phyloP scores from a whole-genome alignment of 345 rosid genomes.

The Pistacia vera region DNA sequence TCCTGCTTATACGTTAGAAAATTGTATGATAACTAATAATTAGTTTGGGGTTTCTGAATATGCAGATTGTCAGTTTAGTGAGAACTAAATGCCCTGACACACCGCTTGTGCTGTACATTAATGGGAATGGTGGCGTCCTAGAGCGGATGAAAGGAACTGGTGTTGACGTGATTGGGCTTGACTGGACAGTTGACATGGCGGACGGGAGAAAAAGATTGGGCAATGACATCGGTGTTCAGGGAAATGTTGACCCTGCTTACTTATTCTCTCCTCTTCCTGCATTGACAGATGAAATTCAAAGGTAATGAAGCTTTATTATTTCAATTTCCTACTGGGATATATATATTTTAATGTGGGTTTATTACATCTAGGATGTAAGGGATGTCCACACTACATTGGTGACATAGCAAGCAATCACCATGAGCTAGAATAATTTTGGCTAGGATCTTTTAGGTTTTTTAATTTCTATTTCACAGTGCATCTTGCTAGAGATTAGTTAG shows the following conservation, averaged over 20 bases:
- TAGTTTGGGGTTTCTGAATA: slow-evolving; percentile 14
- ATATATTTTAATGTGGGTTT: background rate
- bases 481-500: background rate
- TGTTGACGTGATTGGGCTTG: slow-evolving; percentile 94
- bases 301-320: slow-evolving; percentile 35
- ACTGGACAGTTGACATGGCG: slow-evolving; percentile 96
- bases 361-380: background rate
- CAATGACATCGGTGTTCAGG: slow-evolving; percentile 69
- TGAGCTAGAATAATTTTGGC: background rate
- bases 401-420: background rate
- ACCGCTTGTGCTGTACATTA: slow-evolving; percentile 84
- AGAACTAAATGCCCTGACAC: slow-evolving; percentile 79
- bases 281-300: slow-evolving; percentile 76
- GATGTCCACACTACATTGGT: background rate
- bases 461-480: background rate
- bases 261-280: slow-evolving; percentile 78
- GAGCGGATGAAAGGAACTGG: slow-evolving; percentile 89
- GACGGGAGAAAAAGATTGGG: slow-evolving; percentile 86
- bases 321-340: background rate
- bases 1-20: background rate
- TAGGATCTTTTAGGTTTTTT: background rate
- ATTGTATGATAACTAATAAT: background rate
- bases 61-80: slow-evolving; percentile 64
- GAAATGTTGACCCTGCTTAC: slow-evolving; percentile 89
- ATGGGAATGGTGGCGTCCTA: slow-evolving; percentile 93